Percentiles rank a stretch among this genome's conserved stretches.
Conservation (phyloP, 1,284 basidiomycete species). For the Albatrellus sp. region DNA sequence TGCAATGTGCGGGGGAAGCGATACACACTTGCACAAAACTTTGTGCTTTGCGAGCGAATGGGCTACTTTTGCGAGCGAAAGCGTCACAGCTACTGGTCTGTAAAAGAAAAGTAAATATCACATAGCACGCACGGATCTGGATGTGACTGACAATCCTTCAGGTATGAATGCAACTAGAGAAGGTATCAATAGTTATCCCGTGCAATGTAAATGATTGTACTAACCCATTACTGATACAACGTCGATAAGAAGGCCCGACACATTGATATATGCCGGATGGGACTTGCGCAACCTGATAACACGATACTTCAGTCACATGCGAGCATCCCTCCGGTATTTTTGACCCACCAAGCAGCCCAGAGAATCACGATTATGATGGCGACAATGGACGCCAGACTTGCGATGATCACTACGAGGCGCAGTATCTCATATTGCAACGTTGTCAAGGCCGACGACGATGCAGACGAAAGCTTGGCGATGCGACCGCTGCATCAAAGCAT, state of each 20-base stretch:
- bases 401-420: constrained; percentile 31
- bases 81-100: constrained; percentile 31
- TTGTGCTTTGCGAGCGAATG: constrained; percentile 40
- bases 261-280: constrained; percentile 44
- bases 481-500: constrained; percentile 27
- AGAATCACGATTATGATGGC: constrained; percentile 43
- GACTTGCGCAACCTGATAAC: constrained; percentile 19
- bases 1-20: not conserved
- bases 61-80: constrained; percentile 33
- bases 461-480: constrained; percentile 40
- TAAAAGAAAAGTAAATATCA: not conserved
- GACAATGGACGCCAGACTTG: constrained; percentile 24
- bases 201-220: not conserved
- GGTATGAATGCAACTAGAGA: constrained; percentile 43
- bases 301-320: not conserved
- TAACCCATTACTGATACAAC: constrained; percentile 39
- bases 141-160: constrained; percentile 24
- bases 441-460: constrained; percentile 27
- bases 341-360: constrained; percentile 36
- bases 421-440: constrained; percentile 32
- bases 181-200: not conserved
- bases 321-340: not conserved
- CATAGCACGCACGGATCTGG: not conserved
- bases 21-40: constrained; percentile 39
- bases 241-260: constrained; percentile 41